Conservation (phyloP, 768 basidiomycete species). For the Pleurotus eryngii region DNA sequence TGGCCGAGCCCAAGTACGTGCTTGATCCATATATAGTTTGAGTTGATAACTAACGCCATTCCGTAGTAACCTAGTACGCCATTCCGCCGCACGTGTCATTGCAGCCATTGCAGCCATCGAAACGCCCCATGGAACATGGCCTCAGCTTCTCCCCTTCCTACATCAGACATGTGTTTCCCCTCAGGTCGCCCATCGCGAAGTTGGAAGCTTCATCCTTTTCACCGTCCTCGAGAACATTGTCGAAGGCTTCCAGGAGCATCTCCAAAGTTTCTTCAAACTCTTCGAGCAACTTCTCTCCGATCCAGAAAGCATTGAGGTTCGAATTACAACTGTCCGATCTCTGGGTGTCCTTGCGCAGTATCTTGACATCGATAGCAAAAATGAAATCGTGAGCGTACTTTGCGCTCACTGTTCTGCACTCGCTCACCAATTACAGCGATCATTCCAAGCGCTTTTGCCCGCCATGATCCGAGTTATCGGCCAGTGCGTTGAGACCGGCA, state of each 20-base stretch:
- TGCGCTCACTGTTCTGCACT: neutral
- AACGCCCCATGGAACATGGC: slow-evolving; percentile 76
- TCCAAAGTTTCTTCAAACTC: slow-evolving; percentile 73
- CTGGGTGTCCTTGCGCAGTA: slow-evolving; percentile 92
- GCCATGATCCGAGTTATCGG: slow-evolving; percentile 86
- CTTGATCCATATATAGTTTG: slow-evolving; percentile 6
- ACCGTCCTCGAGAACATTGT: slow-evolving; percentile 90
- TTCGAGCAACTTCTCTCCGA: slow-evolving; percentile 73
- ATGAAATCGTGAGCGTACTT: slow-evolving; percentile 63
- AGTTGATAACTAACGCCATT: slow-evolving; percentile 7
- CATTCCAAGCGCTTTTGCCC: slow-evolving; percentile 85
- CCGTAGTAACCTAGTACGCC: slow-evolving; percentile 81
- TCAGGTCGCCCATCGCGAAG: slow-evolving; percentile 79
- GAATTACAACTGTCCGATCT: slow-evolving; percentile 86
- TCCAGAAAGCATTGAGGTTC: slow-evolving; percentile 84
- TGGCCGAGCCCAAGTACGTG: slow-evolving; percentile 74
- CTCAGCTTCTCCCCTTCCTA: slow-evolving; percentile 84
- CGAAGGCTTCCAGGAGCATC: slow-evolving; percentile 80
- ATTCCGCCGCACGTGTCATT: slow-evolving; percentile 89
- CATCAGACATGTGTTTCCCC: slow-evolving; percentile 70
- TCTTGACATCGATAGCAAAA: slow-evolving; percentile 84
- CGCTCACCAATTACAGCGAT: slow-evolving; percentile 46
- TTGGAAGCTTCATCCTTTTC: slow-evolving; percentile 85
- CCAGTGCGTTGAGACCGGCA: slow-evolving; percentile 72
- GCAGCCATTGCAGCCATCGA: slow-evolving; percentile 92